Base-by-base conservation (phyloP, 805 yeast genomes). In the Saccharomycopsis fodiens region DNA sequence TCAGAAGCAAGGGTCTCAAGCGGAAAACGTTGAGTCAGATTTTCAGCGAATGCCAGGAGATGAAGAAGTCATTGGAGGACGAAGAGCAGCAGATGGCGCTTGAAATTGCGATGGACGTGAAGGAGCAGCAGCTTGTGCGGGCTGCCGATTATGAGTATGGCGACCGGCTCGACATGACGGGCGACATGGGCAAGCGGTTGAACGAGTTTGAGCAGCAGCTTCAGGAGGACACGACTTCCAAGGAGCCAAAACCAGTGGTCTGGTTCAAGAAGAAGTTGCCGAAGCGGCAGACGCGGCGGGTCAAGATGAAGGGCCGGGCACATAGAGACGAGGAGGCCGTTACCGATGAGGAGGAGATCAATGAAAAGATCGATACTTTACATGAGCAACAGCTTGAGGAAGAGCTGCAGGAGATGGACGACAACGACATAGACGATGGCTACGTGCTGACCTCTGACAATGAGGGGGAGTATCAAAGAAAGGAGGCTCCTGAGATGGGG, bases 241-340 rank as follows among this genome's bases (percentile, higher is more conserved):
- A n/a, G 3, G 39, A 29, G 5, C 25, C 36, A 12, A 43, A 37
- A 20, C 8, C 8, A 3, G 20, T 20, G 2, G 27, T 37, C 19
- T 45, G 44, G 50, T 25, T 34, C 19, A 46, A 46, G 42, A 46
- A 46, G 16, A 45, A 45, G 35, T 42, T 35, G 36, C 21, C 37
- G 5, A 49, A 49, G 34, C 20, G 52, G 21, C 52, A 49, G 35
- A 49, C 52, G 10, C 39, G 50, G 40, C 39, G 49, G 31, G 40
- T 43, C 16, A 49, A 46, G 35, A 42, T 49, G 39, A 46, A 41
- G 22, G 45, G 50, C 4, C 27, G 45, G 19, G 50, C 36, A 15
- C 17, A 15, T 20, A 21, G 17, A n/a, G 41, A 39, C 4, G 52
- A 48, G 23, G 49, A 16, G 7, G 31, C 12, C 10, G 21, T 42